Percentiles rank a stretch among this genome's conserved stretches.
Evolutionary conservation across 169 alveolate species (phyloP).

Genomic region (Theileria sp.): DNA sequence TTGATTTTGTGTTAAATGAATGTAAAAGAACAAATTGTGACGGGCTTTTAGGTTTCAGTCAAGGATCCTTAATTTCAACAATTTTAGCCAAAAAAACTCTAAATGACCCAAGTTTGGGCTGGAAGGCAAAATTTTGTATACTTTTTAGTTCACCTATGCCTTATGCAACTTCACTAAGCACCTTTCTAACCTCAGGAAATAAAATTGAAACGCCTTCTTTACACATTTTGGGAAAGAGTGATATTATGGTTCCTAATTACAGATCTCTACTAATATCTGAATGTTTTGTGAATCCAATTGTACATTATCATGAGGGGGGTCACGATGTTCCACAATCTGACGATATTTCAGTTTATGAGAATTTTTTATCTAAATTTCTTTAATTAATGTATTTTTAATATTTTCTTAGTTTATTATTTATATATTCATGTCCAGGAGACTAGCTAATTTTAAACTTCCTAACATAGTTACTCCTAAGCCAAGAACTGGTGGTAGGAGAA

Average conservation of each 20-base stretch:
- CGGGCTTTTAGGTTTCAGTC: slow-evolving; percentile 68
- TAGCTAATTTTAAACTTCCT: slow-evolving; percentile 42
- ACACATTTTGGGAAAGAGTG: slow-evolving; percentile 46
- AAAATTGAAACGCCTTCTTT: slow-evolving; percentile 48
- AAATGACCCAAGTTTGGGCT: slow-evolving; percentile 45
- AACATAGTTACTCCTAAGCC: slow-evolving; percentile 19
- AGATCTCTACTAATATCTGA: slow-evolving; percentile 43
- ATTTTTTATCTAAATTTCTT: slow-evolving; percentile 39
- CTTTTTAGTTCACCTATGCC: slow-evolving; percentile 45
- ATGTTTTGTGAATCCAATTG: slow-evolving; percentile 39
- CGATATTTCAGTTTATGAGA: slow-evolving; percentile 35
- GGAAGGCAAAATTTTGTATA: slow-evolving; percentile 61
- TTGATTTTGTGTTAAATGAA: slow-evolving; percentile 49
- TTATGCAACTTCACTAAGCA: neutral
- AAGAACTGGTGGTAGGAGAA: slow-evolving; percentile 34
- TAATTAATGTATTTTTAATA: slow-evolving; percentile 5
- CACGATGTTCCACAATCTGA: slow-evolving; percentile 59
- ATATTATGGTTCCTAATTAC: slow-evolving; percentile 28
- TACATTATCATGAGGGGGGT: slow-evolving; percentile 40
- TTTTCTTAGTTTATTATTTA: neutral
- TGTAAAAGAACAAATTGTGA: slow-evolving; percentile 54
- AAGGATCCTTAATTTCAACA: slow-evolving; percentile 51
- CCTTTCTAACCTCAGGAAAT: slow-evolving; percentile 21
- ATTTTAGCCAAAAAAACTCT: slow-evolving; percentile 37
- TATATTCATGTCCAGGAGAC: slow-evolving; percentile 26